A percentile compares a stretch with the other conserved stretches of the same genome.
Conservation (phyloP, 257 asterid species). For the Rehmannia glutinosa region DNA sequence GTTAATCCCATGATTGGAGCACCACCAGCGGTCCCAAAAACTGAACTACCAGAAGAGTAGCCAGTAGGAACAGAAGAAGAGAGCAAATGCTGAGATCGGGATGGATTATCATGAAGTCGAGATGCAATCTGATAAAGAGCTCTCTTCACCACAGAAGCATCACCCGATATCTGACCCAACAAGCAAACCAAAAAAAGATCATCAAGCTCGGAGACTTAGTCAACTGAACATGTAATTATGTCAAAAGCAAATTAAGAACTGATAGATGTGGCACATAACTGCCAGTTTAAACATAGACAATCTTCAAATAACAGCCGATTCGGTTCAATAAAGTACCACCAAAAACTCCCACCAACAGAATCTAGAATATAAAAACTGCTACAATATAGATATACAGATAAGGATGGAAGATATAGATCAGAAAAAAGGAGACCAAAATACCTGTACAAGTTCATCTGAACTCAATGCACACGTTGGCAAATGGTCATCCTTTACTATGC, state of each 20-base stretch:
- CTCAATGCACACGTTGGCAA: slow-evolving; percentile 81
- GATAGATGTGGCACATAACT: too few species aligned
- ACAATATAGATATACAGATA: neutral
- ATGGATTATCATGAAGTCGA: slow-evolving; percentile 88
- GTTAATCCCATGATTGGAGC: slow-evolving; percentile 77
- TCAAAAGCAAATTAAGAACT: neutral
- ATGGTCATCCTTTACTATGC: slow-evolving; percentile 81
- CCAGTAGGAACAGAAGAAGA: slow-evolving; percentile 57
- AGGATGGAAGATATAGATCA: neutral
- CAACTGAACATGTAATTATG: neutral
- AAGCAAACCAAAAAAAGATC: neutral
- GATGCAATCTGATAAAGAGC: slow-evolving; percentile 80
- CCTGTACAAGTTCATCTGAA: slow-evolving; percentile 97
- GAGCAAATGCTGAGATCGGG: slow-evolving; percentile 83
- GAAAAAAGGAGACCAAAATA: slow-evolving; percentile 19
- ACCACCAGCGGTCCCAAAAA: slow-evolving; percentile 57
- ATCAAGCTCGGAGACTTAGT: neutral
- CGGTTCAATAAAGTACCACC: neutral
- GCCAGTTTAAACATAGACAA: neutral
- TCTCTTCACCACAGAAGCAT: slow-evolving; percentile 65
- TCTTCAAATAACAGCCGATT: neutral
- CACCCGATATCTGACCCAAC: slow-evolving; percentile 70
- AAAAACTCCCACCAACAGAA: neutral
- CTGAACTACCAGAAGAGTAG: slow-evolving; percentile 65
- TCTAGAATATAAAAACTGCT: neutral